Evolutionary conservation across 2,329 filamentous ascomycete genomes (phyloP).

Genomic region (Colletotrichum sp.): DNA sequence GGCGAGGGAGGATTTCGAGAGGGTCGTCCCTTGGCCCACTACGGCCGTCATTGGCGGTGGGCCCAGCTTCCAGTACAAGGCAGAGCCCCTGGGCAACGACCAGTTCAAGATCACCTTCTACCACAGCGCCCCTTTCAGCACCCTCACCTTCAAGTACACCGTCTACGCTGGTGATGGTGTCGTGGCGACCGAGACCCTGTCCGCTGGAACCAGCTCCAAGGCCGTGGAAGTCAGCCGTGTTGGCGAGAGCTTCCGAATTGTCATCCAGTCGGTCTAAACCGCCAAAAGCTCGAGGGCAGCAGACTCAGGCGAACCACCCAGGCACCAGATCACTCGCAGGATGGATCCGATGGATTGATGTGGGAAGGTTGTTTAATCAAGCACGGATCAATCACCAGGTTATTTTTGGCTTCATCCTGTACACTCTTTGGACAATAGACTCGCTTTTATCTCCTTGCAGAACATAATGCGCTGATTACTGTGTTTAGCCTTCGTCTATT

Average conservation of each 20-base stretch:
- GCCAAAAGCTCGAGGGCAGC: neutral
- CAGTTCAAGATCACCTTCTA: neutral
- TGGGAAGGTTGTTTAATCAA: too few species aligned
- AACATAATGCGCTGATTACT: too few species aligned
- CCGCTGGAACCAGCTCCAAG: neutral
- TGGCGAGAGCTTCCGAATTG: neutral
- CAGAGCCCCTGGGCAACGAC: neutral
- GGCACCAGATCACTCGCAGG: neutral
- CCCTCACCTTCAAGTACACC: neutral
- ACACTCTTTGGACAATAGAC: too few species aligned
- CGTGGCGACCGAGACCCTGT: neutral
- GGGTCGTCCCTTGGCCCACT: neutral
- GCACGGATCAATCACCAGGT: too few species aligned
- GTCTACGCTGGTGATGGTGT: neutral
- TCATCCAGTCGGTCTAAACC: neutral
- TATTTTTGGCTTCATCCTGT: too few species aligned
- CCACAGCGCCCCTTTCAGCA: neutral
- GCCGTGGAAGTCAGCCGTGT: neutral
- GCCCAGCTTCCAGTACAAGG: neutral
- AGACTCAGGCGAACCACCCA: neutral
- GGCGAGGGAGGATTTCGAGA: neutral
- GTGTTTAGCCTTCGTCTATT: rapidly evolving
- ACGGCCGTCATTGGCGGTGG: neutral
- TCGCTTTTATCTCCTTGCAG: rapidly evolving
- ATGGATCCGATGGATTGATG: neutral